phyloP scores from a whole-genome alignment of 2,329 filamentous ascomycete species.

The Aspergillus tamarii region DNA sequence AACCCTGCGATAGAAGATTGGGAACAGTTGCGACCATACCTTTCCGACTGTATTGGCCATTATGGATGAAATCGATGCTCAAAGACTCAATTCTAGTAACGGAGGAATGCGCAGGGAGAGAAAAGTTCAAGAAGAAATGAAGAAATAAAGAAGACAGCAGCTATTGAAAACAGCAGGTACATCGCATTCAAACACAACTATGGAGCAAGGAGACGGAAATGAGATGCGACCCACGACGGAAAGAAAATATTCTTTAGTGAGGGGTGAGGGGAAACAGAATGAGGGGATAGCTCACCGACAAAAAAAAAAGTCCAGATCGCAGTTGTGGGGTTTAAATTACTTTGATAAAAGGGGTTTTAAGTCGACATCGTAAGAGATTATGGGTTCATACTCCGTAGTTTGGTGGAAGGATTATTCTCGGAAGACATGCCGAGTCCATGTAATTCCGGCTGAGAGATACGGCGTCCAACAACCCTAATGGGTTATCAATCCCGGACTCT shows the following conservation, averaged over 20 bases:
- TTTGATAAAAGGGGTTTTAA: background rate
- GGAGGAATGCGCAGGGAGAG: background rate
- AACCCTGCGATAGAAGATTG: background rate
- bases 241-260: background rate
- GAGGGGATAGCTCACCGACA: background rate
- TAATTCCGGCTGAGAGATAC: background rate
- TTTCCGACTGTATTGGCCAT: conserved; percentile 10
- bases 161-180: background rate
- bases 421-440: background rate
- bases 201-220: background rate
- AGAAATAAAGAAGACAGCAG: background rate
- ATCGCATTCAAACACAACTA: background rate
- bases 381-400: background rate
- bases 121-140: background rate
- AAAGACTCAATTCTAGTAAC: too few species aligned
- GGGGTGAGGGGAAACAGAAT: background rate
- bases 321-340: background rate
- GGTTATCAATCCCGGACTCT: background rate
- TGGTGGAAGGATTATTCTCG: background rate
- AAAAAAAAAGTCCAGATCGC: background rate
- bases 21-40: background rate
- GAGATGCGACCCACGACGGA: background rate
- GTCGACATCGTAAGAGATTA: background rate
- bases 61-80: background rate
- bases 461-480: background rate